These are phyloP conservation scores for Saccharomyces hybrid DNA, from an alignment of 1,139 yeast genomes.

Conservation along the genomic window DNA sequence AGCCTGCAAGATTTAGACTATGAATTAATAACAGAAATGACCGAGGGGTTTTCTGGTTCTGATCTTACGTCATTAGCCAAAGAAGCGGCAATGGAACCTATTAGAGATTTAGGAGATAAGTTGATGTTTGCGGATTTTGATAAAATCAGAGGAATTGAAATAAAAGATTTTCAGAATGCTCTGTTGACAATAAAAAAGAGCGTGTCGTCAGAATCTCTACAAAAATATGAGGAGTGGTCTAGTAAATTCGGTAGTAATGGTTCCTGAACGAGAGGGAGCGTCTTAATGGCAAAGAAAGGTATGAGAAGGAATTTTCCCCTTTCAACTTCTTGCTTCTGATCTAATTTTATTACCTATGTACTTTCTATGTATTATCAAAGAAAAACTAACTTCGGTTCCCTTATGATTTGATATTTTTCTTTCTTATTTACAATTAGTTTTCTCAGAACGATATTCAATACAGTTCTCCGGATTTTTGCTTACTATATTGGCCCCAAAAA, in stretches of 20 bases:
- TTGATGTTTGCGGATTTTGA: conserved; percentile 48
- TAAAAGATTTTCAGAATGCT: conserved; percentile 46
- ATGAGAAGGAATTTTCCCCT: background rate
- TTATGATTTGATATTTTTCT: background rate
- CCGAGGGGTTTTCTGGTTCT: conserved; percentile 57
- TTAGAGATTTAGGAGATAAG: conserved; percentile 52
- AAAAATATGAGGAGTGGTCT: conserved; percentile 49
- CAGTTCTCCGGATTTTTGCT: background rate
- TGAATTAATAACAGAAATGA: conserved; percentile 40
- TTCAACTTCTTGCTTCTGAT: background rate
- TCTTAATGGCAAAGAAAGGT: background rate
- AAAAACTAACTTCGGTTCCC: background rate
- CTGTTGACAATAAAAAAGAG: conserved; percentile 50
- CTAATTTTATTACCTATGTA: background rate
- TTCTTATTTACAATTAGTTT: background rate
- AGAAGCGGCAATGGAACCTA: conserved; percentile 69
- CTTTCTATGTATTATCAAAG: background rate
- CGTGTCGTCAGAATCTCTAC: conserved; percentile 47
- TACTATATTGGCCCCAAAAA: no score
- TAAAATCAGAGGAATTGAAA: conserved; percentile 45
- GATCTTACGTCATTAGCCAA: conserved; percentile 61
- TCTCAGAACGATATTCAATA: background rate
- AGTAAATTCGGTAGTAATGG: conserved; percentile 34
- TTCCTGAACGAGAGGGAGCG: conserved; percentile 15
- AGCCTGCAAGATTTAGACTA: conserved; percentile 43